Base-by-base conservation (phyloP, 257 asterid species). In the Primulina huaijiensis region DNA sequence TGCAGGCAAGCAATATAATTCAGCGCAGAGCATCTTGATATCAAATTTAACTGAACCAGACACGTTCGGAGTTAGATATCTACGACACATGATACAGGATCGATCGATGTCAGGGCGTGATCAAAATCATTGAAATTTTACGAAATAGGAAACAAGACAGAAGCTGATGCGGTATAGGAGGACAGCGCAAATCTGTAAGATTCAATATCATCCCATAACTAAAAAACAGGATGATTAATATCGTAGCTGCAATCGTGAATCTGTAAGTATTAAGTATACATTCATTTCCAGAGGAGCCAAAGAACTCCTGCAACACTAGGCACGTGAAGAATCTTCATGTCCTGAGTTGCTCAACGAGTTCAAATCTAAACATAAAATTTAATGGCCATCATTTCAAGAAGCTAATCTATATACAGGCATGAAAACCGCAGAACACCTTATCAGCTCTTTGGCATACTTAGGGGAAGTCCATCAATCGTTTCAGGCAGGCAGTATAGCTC, bases 401-500 rank as follows among this genome's bases (percentile, higher is more conserved):
- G 7, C 57, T 6, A 50, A 50, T 50, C 57, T 50, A 50, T 50
- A 16, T 50, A 17, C 57, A 50, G 0, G 21, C 1, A 14, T 16
- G 57, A 2, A 43, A 3, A 43, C 19, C 12, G 55, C 55, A 14
- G 2, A 43, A 43, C 0, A 11, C 6, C 2, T 12, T 43, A 20
- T 50, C 69, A 61, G 72, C 38, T 57, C 72, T 57, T 56, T 56
- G 34, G 60, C 58, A 17, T 77, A 72, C 17, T 23, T 17, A 7
- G 30, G 9, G 33, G 50, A 64, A 55, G 57, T 64, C 64, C 64
- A 70, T 60, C 59, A 31, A 35, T 59, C 71, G 64, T n/a, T 25
- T 71, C 67, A 85, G 21, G 92, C 96, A 81, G 91, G 87, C 79
- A 89, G 71, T 75, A 89, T 38, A 60, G 72, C 82, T 7, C 75